phyloP scores from a whole-genome alignment of 1,139 yeast species.

The Yamadazyma jaroonii region DNA sequence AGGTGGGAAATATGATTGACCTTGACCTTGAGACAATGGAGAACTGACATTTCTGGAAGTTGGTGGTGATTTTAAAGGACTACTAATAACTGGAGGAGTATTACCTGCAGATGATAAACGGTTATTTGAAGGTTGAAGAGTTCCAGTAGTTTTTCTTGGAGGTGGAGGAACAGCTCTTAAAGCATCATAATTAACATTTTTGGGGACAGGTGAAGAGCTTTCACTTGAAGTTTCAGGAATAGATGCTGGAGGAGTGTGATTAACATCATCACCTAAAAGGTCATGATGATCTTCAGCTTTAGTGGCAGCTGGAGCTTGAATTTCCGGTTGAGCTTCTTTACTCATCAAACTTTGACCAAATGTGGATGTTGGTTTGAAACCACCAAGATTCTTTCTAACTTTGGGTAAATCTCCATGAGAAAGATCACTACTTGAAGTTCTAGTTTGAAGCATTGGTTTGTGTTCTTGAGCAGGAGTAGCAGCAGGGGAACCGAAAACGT shows the following conservation, averaged over 20 bases:
- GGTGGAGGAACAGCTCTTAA: slow-evolving; percentile 50
- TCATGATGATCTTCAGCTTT: slow-evolving; percentile 18
- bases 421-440: slow-evolving; percentile 36
- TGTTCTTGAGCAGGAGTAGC: slow-evolving; percentile 8
- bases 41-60: slow-evolving; percentile 8
- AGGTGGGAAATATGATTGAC: slow-evolving; percentile 8
- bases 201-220: slow-evolving; percentile 12
- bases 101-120: slow-evolving; percentile 3
- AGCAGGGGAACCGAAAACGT: slow-evolving; percentile 41
- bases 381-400: slow-evolving; percentile 35
- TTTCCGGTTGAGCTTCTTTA: slow-evolving; percentile 23
- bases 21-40: slow-evolving; percentile 8
- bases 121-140: slow-evolving; percentile 13
- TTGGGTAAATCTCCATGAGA: slow-evolving; percentile 34
- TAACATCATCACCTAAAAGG: slow-evolving; percentile 27
- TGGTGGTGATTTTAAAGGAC: slow-evolving; percentile 7
- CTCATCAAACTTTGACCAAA: slow-evolving; percentile 62
- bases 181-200: slow-evolving; percentile 43
- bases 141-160: slow-evolving; percentile 19
- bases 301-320: slow-evolving; percentile 1
- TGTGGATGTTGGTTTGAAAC: slow-evolving; percentile 58
- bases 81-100: slow-evolving; percentile 6
- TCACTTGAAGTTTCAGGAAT: slow-evolving; percentile 4
- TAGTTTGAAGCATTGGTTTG: slow-evolving; percentile 19
- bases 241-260: slow-evolving; percentile 8